Percentiles rank a stretch among this genome's conserved stretches.
phyloP scores from a whole-genome alignment of 2,329 filamentous ascomycete genomes.

The Pyricularia pennisetigena region DNA sequence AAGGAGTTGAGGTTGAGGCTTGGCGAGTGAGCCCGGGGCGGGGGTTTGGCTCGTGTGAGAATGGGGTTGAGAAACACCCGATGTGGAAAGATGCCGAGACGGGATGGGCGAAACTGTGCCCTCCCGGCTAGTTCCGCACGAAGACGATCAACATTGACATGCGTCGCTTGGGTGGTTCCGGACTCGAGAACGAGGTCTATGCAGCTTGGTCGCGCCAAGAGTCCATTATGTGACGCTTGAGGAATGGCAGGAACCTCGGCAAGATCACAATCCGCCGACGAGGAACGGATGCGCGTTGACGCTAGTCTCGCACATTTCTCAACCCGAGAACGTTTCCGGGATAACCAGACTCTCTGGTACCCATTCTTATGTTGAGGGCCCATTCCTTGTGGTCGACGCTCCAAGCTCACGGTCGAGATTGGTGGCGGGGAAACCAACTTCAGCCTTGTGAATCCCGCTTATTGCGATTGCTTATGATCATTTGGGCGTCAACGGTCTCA shows the following conservation, averaged over 20 bases:
- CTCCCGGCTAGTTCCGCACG: neutral
- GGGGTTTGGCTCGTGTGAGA: neutral
- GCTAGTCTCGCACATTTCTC: neutral
- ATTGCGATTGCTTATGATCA: no score
- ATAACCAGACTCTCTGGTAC: neutral
- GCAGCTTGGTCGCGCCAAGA: neutral
- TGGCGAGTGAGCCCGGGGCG: conserved; percentile 19
- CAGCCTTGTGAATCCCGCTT: no score
- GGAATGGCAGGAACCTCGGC: neutral
- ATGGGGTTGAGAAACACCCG: neutral
- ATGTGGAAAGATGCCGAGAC: neutral
- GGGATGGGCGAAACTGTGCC: no score
- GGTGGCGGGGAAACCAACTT: no score
- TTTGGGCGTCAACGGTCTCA: no score
- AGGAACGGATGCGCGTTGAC: neutral
- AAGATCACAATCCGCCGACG: neutral
- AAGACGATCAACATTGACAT: neutral
- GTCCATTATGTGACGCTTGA: neutral
- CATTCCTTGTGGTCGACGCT: no score
- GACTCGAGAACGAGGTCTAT: neutral
- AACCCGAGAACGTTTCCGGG: neutral
- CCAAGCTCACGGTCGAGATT: no score
- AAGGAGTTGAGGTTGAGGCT: conserved; percentile 44
- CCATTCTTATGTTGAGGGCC: neutral
- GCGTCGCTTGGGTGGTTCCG: neutral